Evolutionary conservation across 2,329 filamentous ascomycete genomes (phyloP).

Genomic region (Scedosporium dehoogii): DNA sequence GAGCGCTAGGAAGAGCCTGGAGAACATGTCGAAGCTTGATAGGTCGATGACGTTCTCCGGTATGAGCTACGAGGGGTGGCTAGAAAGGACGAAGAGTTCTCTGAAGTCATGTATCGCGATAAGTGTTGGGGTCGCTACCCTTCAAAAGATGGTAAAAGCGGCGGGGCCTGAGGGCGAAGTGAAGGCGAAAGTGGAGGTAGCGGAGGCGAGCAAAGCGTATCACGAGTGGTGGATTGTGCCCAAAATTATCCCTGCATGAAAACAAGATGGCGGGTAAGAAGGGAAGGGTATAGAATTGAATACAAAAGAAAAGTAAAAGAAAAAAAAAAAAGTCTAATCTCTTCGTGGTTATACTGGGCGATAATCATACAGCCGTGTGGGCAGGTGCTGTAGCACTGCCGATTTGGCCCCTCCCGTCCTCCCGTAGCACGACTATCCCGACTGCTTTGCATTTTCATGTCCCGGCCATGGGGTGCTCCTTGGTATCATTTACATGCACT

Average conservation of each 20-base stretch:
- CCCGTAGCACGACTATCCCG: neutral
- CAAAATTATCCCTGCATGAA: conserved; percentile 21
- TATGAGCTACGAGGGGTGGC: conserved; percentile 53
- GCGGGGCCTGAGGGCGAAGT: conserved; percentile 18
- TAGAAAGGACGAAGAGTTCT: conserved; percentile 45
- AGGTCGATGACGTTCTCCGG: conserved; percentile 43
- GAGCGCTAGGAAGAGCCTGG: conserved; percentile 44
- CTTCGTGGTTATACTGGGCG: neutral
- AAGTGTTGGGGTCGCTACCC: conserved; percentile 50
- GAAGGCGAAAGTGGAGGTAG: conserved; percentile 40
- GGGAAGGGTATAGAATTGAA: neutral
- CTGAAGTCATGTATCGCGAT: conserved; percentile 63
- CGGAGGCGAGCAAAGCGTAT: conserved; percentile 41
- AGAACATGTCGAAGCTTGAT: conserved; percentile 42
- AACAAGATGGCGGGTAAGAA: neutral
- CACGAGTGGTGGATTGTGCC: conserved; percentile 59
- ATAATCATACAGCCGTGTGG: neutral
- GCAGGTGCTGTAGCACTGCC: neutral
- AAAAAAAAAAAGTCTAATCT: neutral
- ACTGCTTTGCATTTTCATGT: neutral
- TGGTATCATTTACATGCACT: conserved; percentile 3
- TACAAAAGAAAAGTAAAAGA: neutral
- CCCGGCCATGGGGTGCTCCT: neutral
- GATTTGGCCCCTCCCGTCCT: neutral
- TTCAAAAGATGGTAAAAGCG: conserved; percentile 45